phyloP scores from a whole-genome alignment of 441 rosid genomes.

The Aquilaria agallochum region DNA sequence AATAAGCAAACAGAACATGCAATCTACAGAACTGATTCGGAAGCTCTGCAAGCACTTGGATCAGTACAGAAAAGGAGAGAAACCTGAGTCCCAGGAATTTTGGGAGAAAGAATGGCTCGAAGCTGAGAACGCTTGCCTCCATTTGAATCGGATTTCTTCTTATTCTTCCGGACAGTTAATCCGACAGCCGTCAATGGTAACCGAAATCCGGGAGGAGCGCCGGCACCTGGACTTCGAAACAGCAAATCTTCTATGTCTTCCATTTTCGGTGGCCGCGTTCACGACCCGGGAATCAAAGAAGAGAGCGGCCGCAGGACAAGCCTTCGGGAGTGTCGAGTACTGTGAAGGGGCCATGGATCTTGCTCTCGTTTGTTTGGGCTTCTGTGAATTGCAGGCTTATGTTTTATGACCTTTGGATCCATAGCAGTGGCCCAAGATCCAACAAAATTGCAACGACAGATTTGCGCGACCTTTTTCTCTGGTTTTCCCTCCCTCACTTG shows the following conservation, averaged over 20 bases:
- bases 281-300: neutral
- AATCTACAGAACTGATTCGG: no score
- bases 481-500: no score
- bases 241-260: conserved; percentile 89
- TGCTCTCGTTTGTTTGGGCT: no score
- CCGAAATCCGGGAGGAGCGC: conserved; percentile 70
- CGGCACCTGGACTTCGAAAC: conserved; percentile 35
- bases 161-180: conserved; percentile 45
- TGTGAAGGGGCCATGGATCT: no score
- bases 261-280: conserved; percentile 27
- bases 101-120: conserved; percentile 25
- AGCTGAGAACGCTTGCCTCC: conserved; percentile 22
- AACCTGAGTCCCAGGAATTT: conserved; percentile 87
- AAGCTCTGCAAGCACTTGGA: no score
- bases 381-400: no score
- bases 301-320: neutral
- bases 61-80: conserved; percentile 3
- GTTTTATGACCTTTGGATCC: no score
- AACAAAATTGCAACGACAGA: no score
- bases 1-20: conserved; percentile 3
- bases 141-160: conserved; percentile 23
- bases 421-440: no score
- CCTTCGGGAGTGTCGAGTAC: no score
- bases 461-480: no score
- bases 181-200: conserved; percentile 59